These are phyloP conservation scores for Decorospora gaudefroyi DNA, from an alignment of 2,329 filamentous ascomycete genomes.

Conservation along the genomic window DNA sequence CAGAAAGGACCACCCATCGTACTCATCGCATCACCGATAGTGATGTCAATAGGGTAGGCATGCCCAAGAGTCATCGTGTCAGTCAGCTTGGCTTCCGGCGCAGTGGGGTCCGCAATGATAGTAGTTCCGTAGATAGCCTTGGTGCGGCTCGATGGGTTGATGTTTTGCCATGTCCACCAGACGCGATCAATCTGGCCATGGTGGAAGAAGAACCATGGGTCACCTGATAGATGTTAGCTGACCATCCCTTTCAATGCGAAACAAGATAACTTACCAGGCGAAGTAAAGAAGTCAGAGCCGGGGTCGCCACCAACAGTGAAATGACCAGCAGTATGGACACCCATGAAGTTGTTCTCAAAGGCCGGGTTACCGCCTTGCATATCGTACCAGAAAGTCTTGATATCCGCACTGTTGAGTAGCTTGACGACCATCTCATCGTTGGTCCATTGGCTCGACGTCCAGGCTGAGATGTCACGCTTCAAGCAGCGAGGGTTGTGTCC, in stretches of 20 bases:
- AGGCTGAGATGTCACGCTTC: slow-evolving; percentile 43
- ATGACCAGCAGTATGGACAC: slow-evolving; percentile 54
- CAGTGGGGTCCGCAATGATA: slow-evolving; percentile 51
- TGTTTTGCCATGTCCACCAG: slow-evolving; percentile 58
- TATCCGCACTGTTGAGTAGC: slow-evolving; percentile 33
- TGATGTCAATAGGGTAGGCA: slow-evolving; percentile 38
- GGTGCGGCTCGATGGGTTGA: slow-evolving; percentile 46
- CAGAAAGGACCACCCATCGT: slow-evolving; percentile 55
- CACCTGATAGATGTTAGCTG: slow-evolving; percentile 39
- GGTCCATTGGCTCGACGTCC: slow-evolving; percentile 32
- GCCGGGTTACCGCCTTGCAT: slow-evolving; percentile 45
- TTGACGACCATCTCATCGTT: slow-evolving; percentile 36
- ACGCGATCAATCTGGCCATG: slow-evolving; percentile 54
- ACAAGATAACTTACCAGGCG: slow-evolving; percentile 35
- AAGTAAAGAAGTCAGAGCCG: slow-evolving; percentile 52
- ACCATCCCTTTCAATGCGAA: not conserved
- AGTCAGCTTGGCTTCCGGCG: slow-evolving; percentile 53
- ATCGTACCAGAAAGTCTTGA: slow-evolving; percentile 47
- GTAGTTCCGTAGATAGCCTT: slow-evolving; percentile 50
- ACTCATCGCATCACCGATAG: slow-evolving; percentile 50
- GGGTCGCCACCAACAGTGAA: slow-evolving; percentile 52
- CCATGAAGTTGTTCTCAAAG: slow-evolving; percentile 39
- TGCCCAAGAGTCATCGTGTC: slow-evolving; percentile 50
- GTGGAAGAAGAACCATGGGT: slow-evolving; percentile 51
- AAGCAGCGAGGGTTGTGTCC: slow-evolving; percentile 45